Percentiles rank a stretch among this genome's conserved stretches.
phyloP scores from a whole-genome alignment of 2,329 filamentous ascomycete species.

The Bipolaris oryzae region DNA sequence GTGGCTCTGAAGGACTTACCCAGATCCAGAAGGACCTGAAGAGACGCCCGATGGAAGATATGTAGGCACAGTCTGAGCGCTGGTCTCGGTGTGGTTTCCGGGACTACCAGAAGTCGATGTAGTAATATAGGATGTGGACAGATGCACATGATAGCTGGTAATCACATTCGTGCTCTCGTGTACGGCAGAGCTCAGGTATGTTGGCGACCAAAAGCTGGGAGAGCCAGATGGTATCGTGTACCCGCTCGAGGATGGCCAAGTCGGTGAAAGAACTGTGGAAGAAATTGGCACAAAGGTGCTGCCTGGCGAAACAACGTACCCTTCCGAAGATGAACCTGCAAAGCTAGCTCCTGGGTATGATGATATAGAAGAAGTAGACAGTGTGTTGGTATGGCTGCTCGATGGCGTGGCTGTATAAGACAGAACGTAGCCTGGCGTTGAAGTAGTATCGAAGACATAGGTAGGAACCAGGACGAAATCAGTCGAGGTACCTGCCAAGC shows the following conservation, averaged over 20 bases:
- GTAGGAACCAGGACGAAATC: neutral
- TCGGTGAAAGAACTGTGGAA: neutral
- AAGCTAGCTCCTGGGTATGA: neutral
- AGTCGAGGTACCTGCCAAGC: neutral
- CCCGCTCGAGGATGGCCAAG: conserved; percentile 4
- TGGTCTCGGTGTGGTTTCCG: conserved; percentile 18
- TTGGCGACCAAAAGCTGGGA: conserved; percentile 11
- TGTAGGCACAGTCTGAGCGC: conserved; percentile 26
- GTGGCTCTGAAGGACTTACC: conserved; percentile 22
- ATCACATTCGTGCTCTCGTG: conserved; percentile 30
- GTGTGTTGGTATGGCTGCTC: conserved; percentile 4
- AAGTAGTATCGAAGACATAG: neutral
- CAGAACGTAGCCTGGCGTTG: conserved; percentile 4
- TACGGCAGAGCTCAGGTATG: conserved; percentile 14
- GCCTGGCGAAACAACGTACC: conserved; percentile 1
- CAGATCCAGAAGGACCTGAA: conserved; percentile 31
- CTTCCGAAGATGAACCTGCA: conserved; percentile 6
- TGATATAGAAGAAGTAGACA: conserved; percentile 1
- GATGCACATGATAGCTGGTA: conserved; percentile 34
- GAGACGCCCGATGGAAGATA: conserved; percentile 27
- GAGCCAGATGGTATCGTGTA: neutral
- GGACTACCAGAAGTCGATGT: conserved; percentile 12
- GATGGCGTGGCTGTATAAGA: neutral
- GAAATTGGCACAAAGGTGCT: conserved; percentile 8
- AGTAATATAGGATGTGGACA: conserved; percentile 30